Base-by-base conservation (phyloP, 2,329 filamentous ascomycete species). In the Dothiorella sarmentorum region DNA sequence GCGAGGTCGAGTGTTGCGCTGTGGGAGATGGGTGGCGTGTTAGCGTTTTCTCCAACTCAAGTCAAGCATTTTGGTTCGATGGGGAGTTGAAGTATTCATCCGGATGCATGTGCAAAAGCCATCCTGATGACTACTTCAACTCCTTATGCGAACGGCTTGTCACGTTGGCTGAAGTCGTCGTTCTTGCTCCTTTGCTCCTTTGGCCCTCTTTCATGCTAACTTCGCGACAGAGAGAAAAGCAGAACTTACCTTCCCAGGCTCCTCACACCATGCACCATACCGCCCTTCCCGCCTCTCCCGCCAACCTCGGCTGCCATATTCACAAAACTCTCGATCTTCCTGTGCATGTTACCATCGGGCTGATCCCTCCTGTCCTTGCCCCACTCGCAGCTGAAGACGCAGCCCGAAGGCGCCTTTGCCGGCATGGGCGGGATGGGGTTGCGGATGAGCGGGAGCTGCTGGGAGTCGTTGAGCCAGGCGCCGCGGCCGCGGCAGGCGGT, bases 231-330 rank as follows among this genome's bases (percentile, higher is more conserved):
- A n/a, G n/a, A n/a, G n/a, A n/a, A n/a, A n/a, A n/a, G n/a, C n/a
- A n/a, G n/a, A n/a, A 49, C 20, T 40, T 62, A 78, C 76, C 76
- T 82, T 22, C 88, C 88, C 59, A 91, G 69, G 69, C 87, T 89
- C 61, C 88, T 75, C 44, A 91, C 78, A 0, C 89, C 88, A 71
- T 91, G 89, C 6, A 91, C 89, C 88, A 91, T 91, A 0, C 87
- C 88, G 0, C 88, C 88, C 64, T 83, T 85, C 0, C 88, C 88
- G 15, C 76, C 78, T 3, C 86, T 73, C 0, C 84, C 83, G 0
- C 81, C 81, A 7, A 83, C 67, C 70, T 91, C 88, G 0, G 83
- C 79, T 1, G 88, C 88, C 82, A 91, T 86, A 61, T 87, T 91
- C 3, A 89, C 67, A 67, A 91, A 91, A 61, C 84, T 90, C 64